phyloP scores from a whole-genome alignment of 306 rosid species.

The Ormosia emarginata region DNA sequence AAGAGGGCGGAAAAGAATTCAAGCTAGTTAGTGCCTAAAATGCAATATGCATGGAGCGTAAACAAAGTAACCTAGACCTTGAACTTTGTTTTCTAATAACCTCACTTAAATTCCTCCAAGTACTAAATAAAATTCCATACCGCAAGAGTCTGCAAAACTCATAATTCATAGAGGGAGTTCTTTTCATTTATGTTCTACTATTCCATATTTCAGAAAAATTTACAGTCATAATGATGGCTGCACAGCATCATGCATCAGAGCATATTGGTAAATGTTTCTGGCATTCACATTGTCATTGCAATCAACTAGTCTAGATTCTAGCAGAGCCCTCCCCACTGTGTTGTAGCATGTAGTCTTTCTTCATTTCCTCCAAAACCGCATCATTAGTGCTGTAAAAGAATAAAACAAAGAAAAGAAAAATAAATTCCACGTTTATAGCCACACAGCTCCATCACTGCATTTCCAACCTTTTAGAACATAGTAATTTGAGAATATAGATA shows the following conservation, averaged over 20 bases:
- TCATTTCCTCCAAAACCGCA: conserved; percentile 76
- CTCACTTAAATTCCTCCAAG: background rate
- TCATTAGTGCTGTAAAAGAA: conserved; percentile 64
- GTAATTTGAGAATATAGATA: background rate
- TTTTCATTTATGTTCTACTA: background rate
- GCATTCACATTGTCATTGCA: background rate
- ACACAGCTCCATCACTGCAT: background rate
- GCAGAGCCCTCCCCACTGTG: conserved; percentile 40
- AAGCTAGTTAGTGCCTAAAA: background rate
- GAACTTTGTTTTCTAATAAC: background rate
- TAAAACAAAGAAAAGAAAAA: background rate
- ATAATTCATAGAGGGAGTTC: background rate
- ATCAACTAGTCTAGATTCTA: conserved; percentile 23
- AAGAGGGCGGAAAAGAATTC: background rate
- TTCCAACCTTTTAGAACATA: background rate
- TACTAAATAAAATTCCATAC: background rate
- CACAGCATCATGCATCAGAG: background rate
- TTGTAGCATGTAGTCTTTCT: conserved; percentile 65
- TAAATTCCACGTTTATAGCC: conserved; percentile 7
- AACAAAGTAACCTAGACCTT: background rate
- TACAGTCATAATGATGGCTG: background rate
- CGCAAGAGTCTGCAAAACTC: background rate
- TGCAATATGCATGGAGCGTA: background rate
- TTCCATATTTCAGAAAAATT: background rate
- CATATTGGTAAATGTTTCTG: background rate